Conservation (phyloP, 352 stramenopile genomes). For the Globisporangium parvum region DNA sequence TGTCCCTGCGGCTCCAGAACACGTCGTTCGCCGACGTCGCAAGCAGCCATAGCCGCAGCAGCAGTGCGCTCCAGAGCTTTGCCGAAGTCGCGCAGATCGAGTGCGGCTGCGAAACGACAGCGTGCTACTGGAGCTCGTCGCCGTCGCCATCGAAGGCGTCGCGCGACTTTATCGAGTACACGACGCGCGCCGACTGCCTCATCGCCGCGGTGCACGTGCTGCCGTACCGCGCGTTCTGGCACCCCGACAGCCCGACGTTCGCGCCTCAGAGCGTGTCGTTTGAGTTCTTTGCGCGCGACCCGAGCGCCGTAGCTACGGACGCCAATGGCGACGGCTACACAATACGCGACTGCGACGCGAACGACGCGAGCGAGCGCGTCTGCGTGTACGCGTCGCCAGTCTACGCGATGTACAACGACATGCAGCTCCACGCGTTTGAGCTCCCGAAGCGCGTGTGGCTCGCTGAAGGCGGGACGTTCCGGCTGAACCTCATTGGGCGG, state of each 20-base stretch:
- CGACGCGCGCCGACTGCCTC: constrained; percentile 31
- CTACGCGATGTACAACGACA: constrained; percentile 50
- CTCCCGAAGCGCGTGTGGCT: constrained; percentile 45
- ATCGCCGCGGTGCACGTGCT: constrained; percentile 47
- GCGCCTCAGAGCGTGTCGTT: constrained; percentile 52
- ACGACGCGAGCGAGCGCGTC: not conserved
- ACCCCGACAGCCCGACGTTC: constrained; percentile 66
- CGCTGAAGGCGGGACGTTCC: constrained; percentile 27
- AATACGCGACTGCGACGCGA: constrained; percentile 8
- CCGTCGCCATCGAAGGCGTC: constrained; percentile 15
- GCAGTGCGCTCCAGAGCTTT: constrained; percentile 28
- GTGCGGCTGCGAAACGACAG: constrained; percentile 53
- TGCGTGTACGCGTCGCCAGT: constrained; percentile 43
- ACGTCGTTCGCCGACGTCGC: not conserved
- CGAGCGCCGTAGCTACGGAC: not conserved
- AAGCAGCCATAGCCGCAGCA: not conserved
- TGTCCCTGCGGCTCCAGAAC: constrained; percentile 16
- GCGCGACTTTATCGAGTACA: constrained; percentile 66
- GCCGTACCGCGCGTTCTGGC: constrained; percentile 75
- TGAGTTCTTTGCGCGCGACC: constrained; percentile 29
- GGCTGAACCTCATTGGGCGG: constrained; percentile 49
- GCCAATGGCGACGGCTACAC: not conserved
- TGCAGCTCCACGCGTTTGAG: constrained; percentile 60
- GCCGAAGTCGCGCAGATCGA: constrained; percentile 45
- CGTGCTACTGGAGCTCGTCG: constrained; percentile 58